These are phyloP conservation scores for Nemania serpens DNA, from an alignment of 2,329 filamentous ascomycete genomes.

Conservation along the genomic window DNA sequence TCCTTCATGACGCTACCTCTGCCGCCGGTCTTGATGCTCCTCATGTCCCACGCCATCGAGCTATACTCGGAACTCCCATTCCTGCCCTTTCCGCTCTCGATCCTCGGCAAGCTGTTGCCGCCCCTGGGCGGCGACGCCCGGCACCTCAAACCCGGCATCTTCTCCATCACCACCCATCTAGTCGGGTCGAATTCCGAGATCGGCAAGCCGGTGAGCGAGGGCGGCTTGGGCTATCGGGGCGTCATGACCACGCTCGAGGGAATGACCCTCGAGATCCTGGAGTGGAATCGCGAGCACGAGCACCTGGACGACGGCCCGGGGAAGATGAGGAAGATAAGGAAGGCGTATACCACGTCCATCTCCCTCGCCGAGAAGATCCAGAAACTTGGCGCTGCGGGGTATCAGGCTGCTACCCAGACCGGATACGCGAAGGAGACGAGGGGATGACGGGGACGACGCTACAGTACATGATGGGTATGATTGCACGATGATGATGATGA, in stretches of 20 bases:
- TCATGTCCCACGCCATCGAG: conserved; percentile 46
- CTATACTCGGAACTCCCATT: conserved; percentile 43
- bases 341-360: conserved; percentile 46
- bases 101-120: conserved; percentile 39
- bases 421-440: neutral
- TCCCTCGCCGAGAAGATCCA: conserved; percentile 47
- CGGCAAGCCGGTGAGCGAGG: conserved; percentile 40
- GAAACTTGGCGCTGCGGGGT: conserved; percentile 29
- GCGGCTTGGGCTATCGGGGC: conserved; percentile 47
- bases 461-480: neutral
- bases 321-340: conserved; percentile 17
- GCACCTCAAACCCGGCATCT: conserved; percentile 47
- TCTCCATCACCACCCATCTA: conserved; percentile 48
- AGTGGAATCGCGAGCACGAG: conserved; percentile 48
- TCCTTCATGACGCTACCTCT: conserved; percentile 42
- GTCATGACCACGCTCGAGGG: conserved; percentile 48
- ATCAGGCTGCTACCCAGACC: conserved; percentile 19
- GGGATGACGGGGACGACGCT: neutral
- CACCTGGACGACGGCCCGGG: conserved; percentile 4
- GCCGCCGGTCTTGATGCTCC: conserved; percentile 43
- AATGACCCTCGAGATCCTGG: conserved; percentile 46
- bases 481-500: too few species aligned
- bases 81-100: conserved; percentile 25
- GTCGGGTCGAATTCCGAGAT: conserved; percentile 43
- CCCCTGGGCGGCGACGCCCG: conserved; percentile 41